Base-by-base conservation (phyloP, 352 stramenopile species). In the Plasmopara viticola region DNA sequence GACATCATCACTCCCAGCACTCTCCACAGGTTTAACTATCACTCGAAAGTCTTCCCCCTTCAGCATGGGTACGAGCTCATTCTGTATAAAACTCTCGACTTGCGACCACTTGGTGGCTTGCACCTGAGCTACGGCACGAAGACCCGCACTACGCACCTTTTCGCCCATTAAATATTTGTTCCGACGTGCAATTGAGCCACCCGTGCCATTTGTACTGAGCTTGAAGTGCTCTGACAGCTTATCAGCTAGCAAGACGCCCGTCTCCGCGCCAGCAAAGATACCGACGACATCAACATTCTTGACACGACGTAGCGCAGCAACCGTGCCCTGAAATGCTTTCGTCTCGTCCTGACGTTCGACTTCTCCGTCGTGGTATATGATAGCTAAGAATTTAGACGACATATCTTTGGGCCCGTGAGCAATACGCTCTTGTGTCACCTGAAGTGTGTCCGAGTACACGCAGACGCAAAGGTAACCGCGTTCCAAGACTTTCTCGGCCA, bases 21-120 rank as follows among this genome's bases (percentile, higher is more conserved):
- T 96, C 60, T 97, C 87, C 6, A 93, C 86, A 14, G 94, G 94
- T 65, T 98, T 98, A 25, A 98, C 78, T 51, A 95, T 92, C 34
- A 91, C 84, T 51, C 81, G 70, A 49, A 90, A 86, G 28, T 64
- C 64, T 34, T 35, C 48, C 3, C 44, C 52, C 17, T 60, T 55
- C 9, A 69, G 42, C 43, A 58, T 49, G 2, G 78, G 72, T 10
- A 68, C 48, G 5, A 84, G 60, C 18, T 87, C 70, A 8, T 73
- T 62, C 38, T 77, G 62, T 20, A 98, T 83, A 51, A 97, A 92
- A 15, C 59, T 62, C 33, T 81, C 79, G 35, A 94, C 80, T 55
- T 90, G 64, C 29, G 71, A 78, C 86, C 86, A 96, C 40, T 91
- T 87, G 30, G 74, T 87, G 6, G 70, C 75, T 6, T 72, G 60